Conservation (phyloP, 2,329 filamentous ascomycete genomes). For the Microsporum ferrugineum region DNA sequence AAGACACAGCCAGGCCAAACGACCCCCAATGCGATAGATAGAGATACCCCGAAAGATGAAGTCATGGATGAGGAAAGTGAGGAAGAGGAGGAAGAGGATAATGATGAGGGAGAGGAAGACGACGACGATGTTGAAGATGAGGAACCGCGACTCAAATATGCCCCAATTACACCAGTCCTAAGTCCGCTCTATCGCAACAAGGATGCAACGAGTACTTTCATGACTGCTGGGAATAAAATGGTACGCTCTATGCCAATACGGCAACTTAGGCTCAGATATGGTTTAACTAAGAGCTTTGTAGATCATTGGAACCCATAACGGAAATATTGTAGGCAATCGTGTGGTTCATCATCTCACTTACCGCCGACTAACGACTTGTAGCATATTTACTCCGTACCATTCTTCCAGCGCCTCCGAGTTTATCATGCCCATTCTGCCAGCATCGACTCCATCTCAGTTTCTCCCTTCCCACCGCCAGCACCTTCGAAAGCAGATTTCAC, state of each 20-base stretch:
- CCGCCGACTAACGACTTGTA: conserved; percentile 32
- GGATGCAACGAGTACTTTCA: conserved; percentile 83
- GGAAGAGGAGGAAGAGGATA: conserved; percentile 18
- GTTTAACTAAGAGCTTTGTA: conserved; percentile 29
- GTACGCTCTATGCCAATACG: conserved; percentile 37
- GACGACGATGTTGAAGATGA: conserved; percentile 81
- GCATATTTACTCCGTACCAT: conserved; percentile 77
- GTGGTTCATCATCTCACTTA: not conserved
- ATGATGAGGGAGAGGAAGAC: conserved; percentile 42
- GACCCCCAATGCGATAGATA: conserved; percentile 6
- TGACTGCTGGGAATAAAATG: conserved; percentile 95
- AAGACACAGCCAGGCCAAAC: conserved; percentile 13
- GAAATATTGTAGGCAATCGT: conserved; percentile 64
- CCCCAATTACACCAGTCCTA: conserved; percentile 69
- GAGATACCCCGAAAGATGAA: not conserved
- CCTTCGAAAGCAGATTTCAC: conserved; percentile 20
- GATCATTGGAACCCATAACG: conserved; percentile 91
- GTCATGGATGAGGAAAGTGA: conserved; percentile 12
- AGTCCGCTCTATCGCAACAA: conserved; percentile 80
- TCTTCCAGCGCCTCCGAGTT: conserved; percentile 66
- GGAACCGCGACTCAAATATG: conserved; percentile 88
- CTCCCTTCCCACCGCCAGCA: conserved; percentile 61
- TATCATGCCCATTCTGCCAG: conserved; percentile 92
- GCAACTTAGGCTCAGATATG: not conserved
- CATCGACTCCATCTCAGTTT: conserved; percentile 79